Percentiles rank a stretch among this genome's conserved stretches.
Evolutionary conservation across 2,329 filamentous ascomycete species (phyloP).

Genomic region (Fusarium mangiferae): DNA sequence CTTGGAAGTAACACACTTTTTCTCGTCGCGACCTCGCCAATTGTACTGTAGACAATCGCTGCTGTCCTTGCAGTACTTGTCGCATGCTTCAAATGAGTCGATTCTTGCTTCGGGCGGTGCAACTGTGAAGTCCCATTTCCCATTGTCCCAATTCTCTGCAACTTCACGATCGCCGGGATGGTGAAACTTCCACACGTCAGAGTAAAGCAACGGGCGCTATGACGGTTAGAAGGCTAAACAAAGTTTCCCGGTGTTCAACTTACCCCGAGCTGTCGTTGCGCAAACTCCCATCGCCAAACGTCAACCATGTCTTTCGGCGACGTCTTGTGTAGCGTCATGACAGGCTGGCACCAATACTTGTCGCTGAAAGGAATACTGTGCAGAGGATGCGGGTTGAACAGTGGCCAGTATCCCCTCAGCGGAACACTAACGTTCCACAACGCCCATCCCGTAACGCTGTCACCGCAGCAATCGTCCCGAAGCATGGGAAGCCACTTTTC

Average conservation of each 20-base stretch:
- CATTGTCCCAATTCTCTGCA: conserved; percentile 47
- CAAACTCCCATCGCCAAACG: conserved; percentile 59
- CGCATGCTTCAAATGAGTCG: conserved; percentile 44
- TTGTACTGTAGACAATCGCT: conserved; percentile 45
- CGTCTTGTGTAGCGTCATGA: conserved; percentile 61
- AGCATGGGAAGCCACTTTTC: conserved; percentile 55
- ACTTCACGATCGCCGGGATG: conserved; percentile 44
- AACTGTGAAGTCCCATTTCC: conserved; percentile 46
- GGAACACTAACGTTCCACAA: conserved; percentile 56
- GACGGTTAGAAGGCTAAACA: conserved; percentile 22
- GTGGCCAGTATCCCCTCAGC: conserved; percentile 59
- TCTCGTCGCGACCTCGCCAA: conserved; percentile 48
- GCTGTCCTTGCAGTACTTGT: conserved; percentile 41
- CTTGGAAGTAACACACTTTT: conserved; percentile 43
- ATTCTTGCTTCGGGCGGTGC: conserved; percentile 41
- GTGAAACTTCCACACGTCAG: conserved; percentile 52
- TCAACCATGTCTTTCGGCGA: conserved; percentile 58
- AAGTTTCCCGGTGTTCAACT: conserved; percentile 14
- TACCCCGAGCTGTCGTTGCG: conserved; percentile 46
- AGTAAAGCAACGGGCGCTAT: conserved; percentile 50
- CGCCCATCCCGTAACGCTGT: conserved; percentile 61
- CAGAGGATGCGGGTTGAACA: conserved; percentile 62
- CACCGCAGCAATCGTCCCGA: conserved; percentile 62
- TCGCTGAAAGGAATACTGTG: conserved; percentile 60
- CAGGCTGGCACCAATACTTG: conserved; percentile 62